phyloP scores from a whole-genome alignment of 2,329 filamentous ascomycete species.

The Hymenotorrendiella dingleyae region DNA sequence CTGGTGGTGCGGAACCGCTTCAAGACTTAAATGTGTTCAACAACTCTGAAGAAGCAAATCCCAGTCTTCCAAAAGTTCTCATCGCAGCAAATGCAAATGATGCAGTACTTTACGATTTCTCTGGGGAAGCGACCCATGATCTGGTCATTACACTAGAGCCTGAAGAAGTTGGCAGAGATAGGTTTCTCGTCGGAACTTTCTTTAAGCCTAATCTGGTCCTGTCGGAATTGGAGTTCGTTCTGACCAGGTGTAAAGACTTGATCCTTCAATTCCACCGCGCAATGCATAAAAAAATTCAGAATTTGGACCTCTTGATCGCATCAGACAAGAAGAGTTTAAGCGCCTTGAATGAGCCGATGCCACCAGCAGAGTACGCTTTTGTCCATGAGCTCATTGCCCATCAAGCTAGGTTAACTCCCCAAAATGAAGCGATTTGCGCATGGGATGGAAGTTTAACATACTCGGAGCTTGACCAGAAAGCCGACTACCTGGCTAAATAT shows the following conservation, averaged over 20 bases:
- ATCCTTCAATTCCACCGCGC: neutral
- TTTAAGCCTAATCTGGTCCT: neutral
- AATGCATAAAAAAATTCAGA: conserved; percentile 1
- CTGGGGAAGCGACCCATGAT: neutral
- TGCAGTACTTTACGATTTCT: neutral
- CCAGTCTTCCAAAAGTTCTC: conserved; percentile 2
- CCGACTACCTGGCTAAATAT: conserved; percentile 10
- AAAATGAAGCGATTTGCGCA: conserved; percentile 6
- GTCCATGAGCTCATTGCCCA: conserved; percentile 2
- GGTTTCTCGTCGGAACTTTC: neutral
- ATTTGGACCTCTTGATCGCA: conserved; percentile 1
- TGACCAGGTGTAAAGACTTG: neutral
- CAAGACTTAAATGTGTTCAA: neutral
- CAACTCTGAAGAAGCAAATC: neutral
- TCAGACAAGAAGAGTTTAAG: neutral
- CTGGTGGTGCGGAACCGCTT: no score
- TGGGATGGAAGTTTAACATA: conserved; percentile 22
- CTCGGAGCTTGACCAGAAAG: conserved; percentile 15
- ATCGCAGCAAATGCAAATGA: neutral
- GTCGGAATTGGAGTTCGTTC: conserved; percentile 2
- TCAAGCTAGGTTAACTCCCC: neutral
- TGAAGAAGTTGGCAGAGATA: neutral
- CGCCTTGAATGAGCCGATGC: conserved; percentile 1
- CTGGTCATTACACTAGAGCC: neutral
- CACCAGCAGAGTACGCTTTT: conserved; percentile 1